phyloP scores from a whole-genome alignment of 1,139 yeast genomes.

The Taphrina populina region DNA sequence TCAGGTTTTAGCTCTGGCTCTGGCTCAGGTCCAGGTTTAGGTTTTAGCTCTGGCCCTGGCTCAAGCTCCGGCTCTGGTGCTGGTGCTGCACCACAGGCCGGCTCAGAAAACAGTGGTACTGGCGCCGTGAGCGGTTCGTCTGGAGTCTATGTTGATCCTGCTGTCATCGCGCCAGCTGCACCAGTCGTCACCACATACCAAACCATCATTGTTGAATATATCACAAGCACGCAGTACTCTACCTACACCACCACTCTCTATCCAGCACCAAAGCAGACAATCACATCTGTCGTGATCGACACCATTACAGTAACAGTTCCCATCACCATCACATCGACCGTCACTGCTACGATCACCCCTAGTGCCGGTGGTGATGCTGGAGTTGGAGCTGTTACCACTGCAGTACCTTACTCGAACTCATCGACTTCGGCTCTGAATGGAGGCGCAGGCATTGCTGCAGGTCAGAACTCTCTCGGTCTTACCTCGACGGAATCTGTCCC shows the following conservation, averaged over 20 bases:
- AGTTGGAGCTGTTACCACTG: too few species aligned
- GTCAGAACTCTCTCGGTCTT: neutral
- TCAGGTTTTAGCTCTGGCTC: neutral
- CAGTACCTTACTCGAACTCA: constrained; percentile 13
- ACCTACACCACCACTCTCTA: constrained; percentile 26
- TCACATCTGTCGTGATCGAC: constrained; percentile 11
- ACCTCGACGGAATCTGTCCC: constrained; percentile 3
- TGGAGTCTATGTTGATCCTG: constrained; percentile 5
- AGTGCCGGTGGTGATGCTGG: too few species aligned
- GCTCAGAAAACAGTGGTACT: too few species aligned
- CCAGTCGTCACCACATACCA: too few species aligned
- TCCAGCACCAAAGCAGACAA: constrained; percentile 5
- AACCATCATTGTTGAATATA: constrained; percentile 10
- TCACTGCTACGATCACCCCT: constrained; percentile 28
- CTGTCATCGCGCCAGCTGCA: too few species aligned
- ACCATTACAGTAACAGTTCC: constrained; percentile 30
- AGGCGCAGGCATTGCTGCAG: constrained; percentile 2
- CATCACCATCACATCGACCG: constrained; percentile 23
- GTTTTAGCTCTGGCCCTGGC: neutral
- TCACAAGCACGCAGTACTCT: constrained; percentile 1
- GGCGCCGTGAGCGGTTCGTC: neutral
- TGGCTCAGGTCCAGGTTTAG: neutral
- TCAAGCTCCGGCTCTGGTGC: neutral
- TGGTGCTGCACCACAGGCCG: neutral
- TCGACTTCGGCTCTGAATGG: neutral